These are phyloP conservation scores for Colletotrichum higginsianum DNA, from an alignment of 2,329 filamentous ascomycete genomes.

Conservation along the genomic window DNA sequence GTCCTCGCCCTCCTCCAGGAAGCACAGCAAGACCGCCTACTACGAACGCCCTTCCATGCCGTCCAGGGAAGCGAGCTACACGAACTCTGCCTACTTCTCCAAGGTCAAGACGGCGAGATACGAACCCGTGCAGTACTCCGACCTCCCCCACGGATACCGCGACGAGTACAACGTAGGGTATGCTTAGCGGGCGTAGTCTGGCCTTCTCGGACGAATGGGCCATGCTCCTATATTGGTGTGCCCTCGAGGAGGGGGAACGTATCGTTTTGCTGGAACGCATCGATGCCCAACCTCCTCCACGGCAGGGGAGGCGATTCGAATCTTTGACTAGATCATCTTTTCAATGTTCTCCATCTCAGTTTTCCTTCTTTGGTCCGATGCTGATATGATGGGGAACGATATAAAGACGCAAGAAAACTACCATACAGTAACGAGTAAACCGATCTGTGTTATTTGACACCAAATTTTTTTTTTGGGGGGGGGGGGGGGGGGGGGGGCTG, in stretches of 20 bases:
- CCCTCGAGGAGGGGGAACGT: constrained; percentile 17
- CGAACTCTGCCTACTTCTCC: constrained; percentile 44
- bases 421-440: constrained; percentile 43
- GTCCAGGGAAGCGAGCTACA: constrained; percentile 51
- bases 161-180: constrained; percentile 42
- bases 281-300: constrained; percentile 4
- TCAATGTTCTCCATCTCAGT: constrained; percentile 13
- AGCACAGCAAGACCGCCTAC: constrained; percentile 29
- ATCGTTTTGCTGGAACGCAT: constrained; percentile 35
- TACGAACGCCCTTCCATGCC: constrained; percentile 49
- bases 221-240: not conserved
- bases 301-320: constrained; percentile 1
- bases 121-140: constrained; percentile 53
- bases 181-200: not conserved
- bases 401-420: constrained; percentile 29
- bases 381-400: constrained; percentile 34
- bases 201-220: not conserved
- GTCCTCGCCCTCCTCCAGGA: constrained; percentile 29
- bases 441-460: constrained; percentile 42
- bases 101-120: constrained; percentile 55
- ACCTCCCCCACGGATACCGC: constrained; percentile 46
- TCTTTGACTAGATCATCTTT: not conserved
- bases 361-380: constrained; percentile 39
- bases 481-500: constrained; percentile 27
- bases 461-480: constrained; percentile 27